Evolutionary conservation across 2,329 filamentous ascomycete genomes (phyloP).

Genomic region (Aspergillus aculeatinus): DNA sequence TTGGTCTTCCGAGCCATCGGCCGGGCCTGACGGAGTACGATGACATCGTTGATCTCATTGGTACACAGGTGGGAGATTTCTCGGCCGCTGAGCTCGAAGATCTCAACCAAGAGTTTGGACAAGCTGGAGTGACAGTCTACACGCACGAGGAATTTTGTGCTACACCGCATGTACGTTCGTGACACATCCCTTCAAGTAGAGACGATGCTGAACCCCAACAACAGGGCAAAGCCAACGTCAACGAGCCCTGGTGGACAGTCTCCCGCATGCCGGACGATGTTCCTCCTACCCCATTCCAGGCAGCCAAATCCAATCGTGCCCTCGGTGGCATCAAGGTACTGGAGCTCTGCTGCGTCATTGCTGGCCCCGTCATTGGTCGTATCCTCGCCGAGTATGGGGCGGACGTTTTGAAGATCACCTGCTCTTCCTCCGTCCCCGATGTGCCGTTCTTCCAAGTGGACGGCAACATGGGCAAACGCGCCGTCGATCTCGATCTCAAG

Average conservation of each 20-base stretch:
- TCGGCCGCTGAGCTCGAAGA: not conserved
- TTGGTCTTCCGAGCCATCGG: not conserved
- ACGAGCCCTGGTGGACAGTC: not conserved
- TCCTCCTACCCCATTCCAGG: not conserved
- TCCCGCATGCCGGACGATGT: not conserved
- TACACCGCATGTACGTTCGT: not conserved
- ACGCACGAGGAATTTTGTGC: not conserved
- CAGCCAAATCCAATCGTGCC: not conserved
- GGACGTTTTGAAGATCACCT: slow-evolving; percentile 46
- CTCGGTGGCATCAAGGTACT: slow-evolving; percentile 1
- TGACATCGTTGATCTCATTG: not conserved
- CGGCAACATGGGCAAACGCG: not conserved
- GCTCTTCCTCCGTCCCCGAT: slow-evolving; percentile 12
- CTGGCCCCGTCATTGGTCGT: slow-evolving; percentile 42
- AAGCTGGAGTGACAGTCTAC: not conserved
- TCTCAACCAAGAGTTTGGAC: not conserved
- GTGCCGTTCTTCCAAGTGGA: slow-evolving; percentile 1
- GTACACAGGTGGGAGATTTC: not conserved
- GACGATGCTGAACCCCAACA: not conserved
- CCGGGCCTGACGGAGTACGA: not conserved
- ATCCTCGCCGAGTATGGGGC: slow-evolving; percentile 45
- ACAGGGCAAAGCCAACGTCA: not conserved
- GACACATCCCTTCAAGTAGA: not conserved
- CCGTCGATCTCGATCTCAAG: not conserved
- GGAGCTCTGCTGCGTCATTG: slow-evolving; percentile 38